Conservation (phyloP, 75 land plant genomes). For the Pseudotsuga menziesii region DNA sequence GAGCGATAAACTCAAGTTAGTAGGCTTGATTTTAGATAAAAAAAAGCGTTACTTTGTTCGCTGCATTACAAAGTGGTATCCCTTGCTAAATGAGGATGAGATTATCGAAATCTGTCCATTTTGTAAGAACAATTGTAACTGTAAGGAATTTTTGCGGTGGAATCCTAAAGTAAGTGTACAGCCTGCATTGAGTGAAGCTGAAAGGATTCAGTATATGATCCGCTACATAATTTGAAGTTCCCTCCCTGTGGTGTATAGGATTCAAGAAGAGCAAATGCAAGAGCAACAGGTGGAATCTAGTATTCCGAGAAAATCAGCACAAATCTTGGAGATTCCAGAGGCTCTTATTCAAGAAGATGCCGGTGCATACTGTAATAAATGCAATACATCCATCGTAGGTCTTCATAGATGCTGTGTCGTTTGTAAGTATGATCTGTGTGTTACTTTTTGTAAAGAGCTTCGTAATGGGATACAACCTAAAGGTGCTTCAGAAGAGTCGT, state of each 20-base stretch:
- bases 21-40: too few species aligned
- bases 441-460: slow-evolving; percentile 76
- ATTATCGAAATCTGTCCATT: background rate
- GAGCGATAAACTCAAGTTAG: too few species aligned
- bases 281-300: too few species aligned
- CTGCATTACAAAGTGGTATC: slow-evolving; percentile 76
- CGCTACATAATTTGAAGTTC: too few species aligned
- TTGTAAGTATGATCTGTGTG: slow-evolving; percentile 78
- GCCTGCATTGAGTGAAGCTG: background rate
- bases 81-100: background rate
- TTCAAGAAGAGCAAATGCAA: too few species aligned
- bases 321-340: too few species aligned
- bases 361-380: slow-evolving; percentile 36
- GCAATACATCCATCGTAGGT: too few species aligned
- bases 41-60: slow-evolving; percentile 72
- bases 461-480: slow-evolving; percentile 51
- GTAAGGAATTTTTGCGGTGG: background rate
- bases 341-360: background rate
- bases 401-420: slow-evolving; percentile 63
- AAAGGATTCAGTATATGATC: too few species aligned
- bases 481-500: slow-evolving; percentile 17
- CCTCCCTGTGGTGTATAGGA: too few species aligned
- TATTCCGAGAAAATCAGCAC: too few species aligned
- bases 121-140: background rate
- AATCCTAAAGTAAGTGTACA: too few species aligned